Evolutionary conservation across 805 yeast species (phyloP), one percentile per base, ranked within the genome.

Genomic region (Ogataea ganodermae): DNA sequence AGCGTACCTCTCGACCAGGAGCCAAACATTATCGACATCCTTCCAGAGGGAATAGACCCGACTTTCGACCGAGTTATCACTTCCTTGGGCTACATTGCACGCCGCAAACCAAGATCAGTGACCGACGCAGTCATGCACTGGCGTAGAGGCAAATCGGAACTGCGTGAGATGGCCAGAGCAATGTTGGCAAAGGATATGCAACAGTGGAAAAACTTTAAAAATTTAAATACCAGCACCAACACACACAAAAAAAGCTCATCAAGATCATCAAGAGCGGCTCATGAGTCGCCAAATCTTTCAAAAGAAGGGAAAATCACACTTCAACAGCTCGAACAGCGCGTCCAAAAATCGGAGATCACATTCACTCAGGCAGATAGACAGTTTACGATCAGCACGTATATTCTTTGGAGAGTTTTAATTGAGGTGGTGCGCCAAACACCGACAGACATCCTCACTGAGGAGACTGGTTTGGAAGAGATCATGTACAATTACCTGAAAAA

Each of bases 121-220:
- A 90, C 95, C 27, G 99, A 94, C 65, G 89, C 96, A 6, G 96
- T 94, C 50, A 91, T 94, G 98, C 91, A 88, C 63, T 94, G 99
- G 99, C 78, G 98, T 50, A 89, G 92, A 63, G 81, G 92, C 1
- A 94, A 94, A 65, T 83, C 95, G 12, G 98, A 92, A 58, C 84
- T 86, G 3, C 89, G 96, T 2, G 79, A 80, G 23, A 71, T 78
- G 66, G 81, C 86, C 1, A 75, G 82, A 3, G 73, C 80, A 16
- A 76, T 75, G 33, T 73, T 76, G 13, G 82, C 79, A 42, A 72
- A 64, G 46, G 71, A 65, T 40, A 49, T 66, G 36, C 37, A 51
- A 5, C 47, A 52, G 13, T 61, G 59, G 56, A 60, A 60, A 35
- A 58, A 55, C 37, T 47, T n/a, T 39, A 55, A 57, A 26, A 42